Evolutionary conservation across 768 basidiomycete genomes (phyloP).

Genomic region (Kwoniella bestiolae): DNA sequence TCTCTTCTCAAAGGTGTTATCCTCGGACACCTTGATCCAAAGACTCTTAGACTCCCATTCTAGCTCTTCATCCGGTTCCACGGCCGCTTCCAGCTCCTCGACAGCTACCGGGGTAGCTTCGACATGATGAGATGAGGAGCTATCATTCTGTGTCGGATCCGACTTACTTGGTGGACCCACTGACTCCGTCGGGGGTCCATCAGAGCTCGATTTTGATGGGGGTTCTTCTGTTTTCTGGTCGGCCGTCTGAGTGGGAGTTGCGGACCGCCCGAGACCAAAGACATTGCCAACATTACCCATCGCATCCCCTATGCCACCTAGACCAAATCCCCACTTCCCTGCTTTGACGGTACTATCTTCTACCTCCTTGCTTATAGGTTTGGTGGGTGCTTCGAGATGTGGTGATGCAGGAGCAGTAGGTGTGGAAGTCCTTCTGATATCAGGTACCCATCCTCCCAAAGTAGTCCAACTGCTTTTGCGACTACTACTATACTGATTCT

Average conservation of each 20-base stretch:
- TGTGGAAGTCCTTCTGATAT: constrained; percentile 13
- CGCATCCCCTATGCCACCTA: constrained; percentile 25
- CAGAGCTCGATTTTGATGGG: neutral
- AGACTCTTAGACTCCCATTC: constrained; percentile 28
- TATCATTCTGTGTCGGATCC: neutral
- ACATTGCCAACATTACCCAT: constrained; percentile 34
- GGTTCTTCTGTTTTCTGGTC: neutral
- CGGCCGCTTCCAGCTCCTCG: constrained; percentile 34
- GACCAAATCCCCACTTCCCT: constrained; percentile 17
- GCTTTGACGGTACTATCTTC: neutral
- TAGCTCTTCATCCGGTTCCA: constrained; percentile 27
- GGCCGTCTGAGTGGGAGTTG: neutral
- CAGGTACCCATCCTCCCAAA: constrained; percentile 39
- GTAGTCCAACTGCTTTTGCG: constrained; percentile 40
- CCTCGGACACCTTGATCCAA: constrained; percentile 3
- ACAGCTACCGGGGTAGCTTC: constrained; percentile 14
- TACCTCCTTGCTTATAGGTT: no score
- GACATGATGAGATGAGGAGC: constrained; percentile 1
- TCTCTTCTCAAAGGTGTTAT: constrained; percentile 10
- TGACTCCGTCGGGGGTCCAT: no score
- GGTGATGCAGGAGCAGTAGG: neutral
- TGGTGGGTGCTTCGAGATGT: neutral
- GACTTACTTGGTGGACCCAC: no score
- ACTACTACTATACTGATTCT: no score
- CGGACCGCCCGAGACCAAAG: constrained; percentile 23